These are phyloP conservation scores for Leucocoprinus birnbaumii DNA, from an alignment of 768 basidiomycete genomes.

Conservation along the genomic window DNA sequence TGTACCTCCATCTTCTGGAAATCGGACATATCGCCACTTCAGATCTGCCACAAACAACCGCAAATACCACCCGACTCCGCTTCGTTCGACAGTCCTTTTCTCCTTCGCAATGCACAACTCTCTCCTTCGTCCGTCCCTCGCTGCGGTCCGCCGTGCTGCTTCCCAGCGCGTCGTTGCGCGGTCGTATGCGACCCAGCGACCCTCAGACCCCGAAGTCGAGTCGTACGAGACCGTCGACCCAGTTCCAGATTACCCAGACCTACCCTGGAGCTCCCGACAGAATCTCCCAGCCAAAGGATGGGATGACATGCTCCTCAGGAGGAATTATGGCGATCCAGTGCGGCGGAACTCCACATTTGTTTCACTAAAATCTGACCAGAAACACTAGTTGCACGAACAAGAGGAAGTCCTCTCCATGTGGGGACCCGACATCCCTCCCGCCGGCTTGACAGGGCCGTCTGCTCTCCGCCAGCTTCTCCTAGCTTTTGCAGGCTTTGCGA, in stretches of 20 bases:
- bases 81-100: not conserved
- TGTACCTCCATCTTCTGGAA: constrained; percentile 1
- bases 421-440: constrained; percentile 74
- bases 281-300: constrained; percentile 63
- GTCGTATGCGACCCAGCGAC: constrained; percentile 30
- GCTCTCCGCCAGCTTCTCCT: constrained; percentile 67
- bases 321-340: constrained; percentile 82
- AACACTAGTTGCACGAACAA: constrained; percentile 65
- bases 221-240: constrained; percentile 26
- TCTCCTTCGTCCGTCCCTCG: constrained; percentile 35
- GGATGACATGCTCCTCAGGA: constrained; percentile 73
- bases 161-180: constrained; percentile 16
- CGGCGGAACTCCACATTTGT: constrained; percentile 1
- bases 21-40: constrained; percentile 8
- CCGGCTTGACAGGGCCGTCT: constrained; percentile 42
- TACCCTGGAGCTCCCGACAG: constrained; percentile 67
- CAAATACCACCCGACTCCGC: constrained; percentile 2
- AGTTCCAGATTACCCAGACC: constrained; percentile 78
- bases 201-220: not conserved
- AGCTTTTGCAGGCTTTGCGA: constrained; percentile 59
- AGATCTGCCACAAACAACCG: not conserved
- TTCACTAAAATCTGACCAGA: constrained; percentile 11
- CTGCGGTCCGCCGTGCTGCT: constrained; percentile 19
- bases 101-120: constrained; percentile 18
- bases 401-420: constrained; percentile 85